These are phyloP conservation scores for Coemansia reversa DNA, from an alignment of 192 early-diverging fungal genomes.

Conservation along the genomic window DNA sequence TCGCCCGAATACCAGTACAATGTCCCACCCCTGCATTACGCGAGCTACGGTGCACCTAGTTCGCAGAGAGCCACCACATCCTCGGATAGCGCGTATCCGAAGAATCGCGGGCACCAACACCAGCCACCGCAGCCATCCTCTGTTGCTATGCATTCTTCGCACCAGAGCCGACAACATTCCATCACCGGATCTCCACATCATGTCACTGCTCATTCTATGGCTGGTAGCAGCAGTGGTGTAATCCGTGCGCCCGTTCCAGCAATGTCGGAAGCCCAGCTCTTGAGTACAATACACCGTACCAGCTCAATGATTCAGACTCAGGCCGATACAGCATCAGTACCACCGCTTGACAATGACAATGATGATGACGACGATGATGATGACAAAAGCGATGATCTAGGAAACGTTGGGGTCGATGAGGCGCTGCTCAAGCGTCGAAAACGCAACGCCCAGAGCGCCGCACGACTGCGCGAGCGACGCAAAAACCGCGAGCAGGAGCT, in stretches of 20 bases:
- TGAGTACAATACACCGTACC: background rate
- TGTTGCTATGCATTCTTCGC: background rate
- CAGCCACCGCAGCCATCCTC: background rate
- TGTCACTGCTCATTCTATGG: background rate
- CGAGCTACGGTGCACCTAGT: background rate
- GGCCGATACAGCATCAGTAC: background rate
- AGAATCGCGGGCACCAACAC: background rate
- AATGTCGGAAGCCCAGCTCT: background rate
- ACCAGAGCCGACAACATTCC: background rate
- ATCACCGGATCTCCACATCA: background rate
- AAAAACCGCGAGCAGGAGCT: slow-evolving; percentile 45
- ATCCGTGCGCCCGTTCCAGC: background rate
- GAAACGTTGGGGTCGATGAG: slow-evolving; percentile 28
- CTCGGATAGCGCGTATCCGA: background rate
- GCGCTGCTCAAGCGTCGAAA: slow-evolving; percentile 44
- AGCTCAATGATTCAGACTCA: background rate
- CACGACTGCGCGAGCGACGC: slow-evolving; percentile 51
- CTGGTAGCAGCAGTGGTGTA: background rate
- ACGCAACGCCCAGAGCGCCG: slow-evolving; percentile 52
- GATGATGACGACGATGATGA: slow-evolving; percentile 4
- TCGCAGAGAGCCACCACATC: background rate
- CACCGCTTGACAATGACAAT: slow-evolving; percentile 9
- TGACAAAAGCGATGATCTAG: background rate
- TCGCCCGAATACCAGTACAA: background rate
- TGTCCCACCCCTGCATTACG: background rate